A percentile compares a stretch with the other conserved stretches of the same genome.
phyloP scores from a whole-genome alignment of 1,284 basidiomycete genomes.

The Boletus subluridellus region DNA sequence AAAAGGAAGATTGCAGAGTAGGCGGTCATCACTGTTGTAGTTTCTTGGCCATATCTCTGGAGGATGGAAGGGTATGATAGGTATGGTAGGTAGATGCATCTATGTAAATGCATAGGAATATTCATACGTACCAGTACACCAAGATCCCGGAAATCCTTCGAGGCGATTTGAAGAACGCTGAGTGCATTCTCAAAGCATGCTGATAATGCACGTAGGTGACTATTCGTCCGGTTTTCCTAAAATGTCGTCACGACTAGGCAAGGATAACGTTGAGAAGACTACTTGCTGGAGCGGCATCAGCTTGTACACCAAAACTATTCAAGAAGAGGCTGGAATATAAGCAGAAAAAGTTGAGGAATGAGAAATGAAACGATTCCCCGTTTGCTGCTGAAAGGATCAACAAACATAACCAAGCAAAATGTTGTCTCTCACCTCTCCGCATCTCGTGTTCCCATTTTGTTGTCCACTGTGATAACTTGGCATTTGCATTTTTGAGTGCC shows the following conservation, averaged over 20 bases:
- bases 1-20: slow-evolving; percentile 76
- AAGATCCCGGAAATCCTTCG: slow-evolving; percentile 68
- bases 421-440: slow-evolving; percentile 50
- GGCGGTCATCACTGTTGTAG: slow-evolving; percentile 77
- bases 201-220: slow-evolving; percentile 64
- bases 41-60: slow-evolving; percentile 78
- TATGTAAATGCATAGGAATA: background rate
- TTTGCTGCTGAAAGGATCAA: slow-evolving; percentile 43
- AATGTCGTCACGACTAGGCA: slow-evolving; percentile 8
- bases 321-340: slow-evolving; percentile 73
- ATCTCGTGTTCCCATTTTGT: slow-evolving; percentile 67
- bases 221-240: slow-evolving; percentile 47
- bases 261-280: background rate
- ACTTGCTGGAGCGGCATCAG: slow-evolving; percentile 54
- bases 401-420: background rate
- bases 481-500: slow-evolving; percentile 66
- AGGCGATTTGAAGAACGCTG: slow-evolving; percentile 64
- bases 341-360: slow-evolving; percentile 70
- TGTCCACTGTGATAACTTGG: slow-evolving; percentile 65
- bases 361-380: slow-evolving; percentile 66
- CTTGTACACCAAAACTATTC: slow-evolving; percentile 75
- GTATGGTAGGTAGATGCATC: background rate
- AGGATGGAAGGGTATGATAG: background rate
- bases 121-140: slow-evolving; percentile 61
- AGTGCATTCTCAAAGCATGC: slow-evolving; percentile 70